Evolutionary conservation across 768 basidiomycete species (phyloP), one percentile per base, ranked within the genome.

Genomic region (Lentinula aciculospora): DNA sequence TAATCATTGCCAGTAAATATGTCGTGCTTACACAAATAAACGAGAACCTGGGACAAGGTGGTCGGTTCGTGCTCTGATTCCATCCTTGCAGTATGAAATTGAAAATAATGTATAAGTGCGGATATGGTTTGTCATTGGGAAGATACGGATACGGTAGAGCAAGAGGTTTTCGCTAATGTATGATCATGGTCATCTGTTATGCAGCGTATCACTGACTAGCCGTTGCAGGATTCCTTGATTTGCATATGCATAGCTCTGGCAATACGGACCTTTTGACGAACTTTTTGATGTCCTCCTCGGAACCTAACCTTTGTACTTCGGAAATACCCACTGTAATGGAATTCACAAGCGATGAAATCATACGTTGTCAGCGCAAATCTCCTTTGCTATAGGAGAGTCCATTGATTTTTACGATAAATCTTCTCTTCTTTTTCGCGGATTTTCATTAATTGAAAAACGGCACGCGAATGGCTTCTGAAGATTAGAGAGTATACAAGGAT

Each of bases 71-170:
- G 29, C 40, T 27, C 10, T n/a, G 19, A 12, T 28, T 48, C n/a
- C 4, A 27, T 31, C 46, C 46, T 29, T 49, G 60, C 36, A 40
- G 8, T 21, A 40, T 32, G 28, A n/a, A n/a, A n/a, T n/a, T 53
- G 36, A 32, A 13, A 19, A n/a, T 31, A n/a, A 36, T 37, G 36
- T 12, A 49, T 56, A 36, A 92, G 91, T 63, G 89, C 87, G 47
- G 89, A 89, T 69, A 82, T 94, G 73, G 81, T 80, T 49, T 91
- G 88, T 61, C 92, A 94, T 66, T 94, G 91, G 91, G 91, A 94
- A 74, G 91, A 93, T 61, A 81, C 82, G 53, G 92, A 94, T 66
- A 75, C 79, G 51, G 84, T 91, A 58, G 79, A 84, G 40, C 85
- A 90, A 69, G 91, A 93, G 71, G 76, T 93, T 67, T 91, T 81